Percentiles rank a stretch among this genome's conserved stretches.
These are phyloP conservation scores for Pseudopithomyces maydicus DNA, from an alignment of 2,329 filamentous ascomycete species.

Conservation along the genomic window DNA sequence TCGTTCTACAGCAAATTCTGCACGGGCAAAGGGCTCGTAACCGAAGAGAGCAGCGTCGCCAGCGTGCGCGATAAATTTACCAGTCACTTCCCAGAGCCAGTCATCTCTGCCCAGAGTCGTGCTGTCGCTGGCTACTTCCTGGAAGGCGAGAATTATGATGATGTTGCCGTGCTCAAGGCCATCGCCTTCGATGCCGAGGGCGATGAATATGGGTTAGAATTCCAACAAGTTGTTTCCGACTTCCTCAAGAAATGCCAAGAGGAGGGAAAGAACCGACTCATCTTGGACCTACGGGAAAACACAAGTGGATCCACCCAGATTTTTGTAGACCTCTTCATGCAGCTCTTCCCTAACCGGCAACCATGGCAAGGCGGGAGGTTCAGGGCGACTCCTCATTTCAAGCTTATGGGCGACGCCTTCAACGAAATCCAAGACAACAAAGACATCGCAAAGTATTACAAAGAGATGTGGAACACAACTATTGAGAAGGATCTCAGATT, in stretches of 20 bases:
- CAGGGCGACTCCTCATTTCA: slow-evolving; percentile 21
- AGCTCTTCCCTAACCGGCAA: slow-evolving; percentile 55
- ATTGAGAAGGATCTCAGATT: slow-evolving; percentile 23
- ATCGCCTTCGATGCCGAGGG: slow-evolving; percentile 40
- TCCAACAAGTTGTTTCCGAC: slow-evolving; percentile 39
- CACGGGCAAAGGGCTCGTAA: slow-evolving; percentile 18
- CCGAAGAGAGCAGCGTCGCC: slow-evolving; percentile 13
- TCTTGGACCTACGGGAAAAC: slow-evolving; percentile 67
- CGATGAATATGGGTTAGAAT: slow-evolving; percentile 20
- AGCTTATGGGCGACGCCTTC: slow-evolving; percentile 25
- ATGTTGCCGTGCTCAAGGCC: slow-evolving; percentile 51
- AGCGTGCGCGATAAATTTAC: slow-evolving; percentile 25
- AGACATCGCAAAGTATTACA: slow-evolving; percentile 11
- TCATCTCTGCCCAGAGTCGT: slow-evolving; percentile 13
- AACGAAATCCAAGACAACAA: slow-evolving; percentile 26
- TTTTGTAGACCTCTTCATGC: slow-evolving; percentile 51
- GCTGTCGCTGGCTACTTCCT: slow-evolving; percentile 52
- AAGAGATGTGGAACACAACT: background rate
- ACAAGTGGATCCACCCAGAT: slow-evolving; percentile 55
- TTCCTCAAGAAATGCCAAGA: slow-evolving; percentile 53
- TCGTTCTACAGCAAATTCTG: slow-evolving; percentile 46
- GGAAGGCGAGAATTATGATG: slow-evolving; percentile 34
- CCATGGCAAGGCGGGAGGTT: slow-evolving; percentile 43
- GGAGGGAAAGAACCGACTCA: slow-evolving; percentile 59
- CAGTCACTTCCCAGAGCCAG: slow-evolving; percentile 14